Conservation (phyloP, 179 eudicot genomes). For the Pouteria campechiana region DNA sequence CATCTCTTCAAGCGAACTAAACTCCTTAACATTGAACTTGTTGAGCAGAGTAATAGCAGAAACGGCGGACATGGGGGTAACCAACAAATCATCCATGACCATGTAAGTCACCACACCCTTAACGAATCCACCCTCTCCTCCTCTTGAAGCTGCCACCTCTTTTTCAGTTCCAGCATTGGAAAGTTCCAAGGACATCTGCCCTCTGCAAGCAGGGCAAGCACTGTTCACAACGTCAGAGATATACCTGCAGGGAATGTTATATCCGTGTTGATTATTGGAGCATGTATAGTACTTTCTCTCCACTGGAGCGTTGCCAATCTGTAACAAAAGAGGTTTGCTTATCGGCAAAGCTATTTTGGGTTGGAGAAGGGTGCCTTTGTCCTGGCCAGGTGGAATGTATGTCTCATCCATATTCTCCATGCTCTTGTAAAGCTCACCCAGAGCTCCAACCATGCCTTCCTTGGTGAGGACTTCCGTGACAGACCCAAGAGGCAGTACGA, state of each 20-base stretch:
- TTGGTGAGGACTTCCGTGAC: background rate
- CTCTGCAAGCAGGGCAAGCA: too few relatives aligned
- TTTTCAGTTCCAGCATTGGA: background rate
- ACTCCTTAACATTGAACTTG: constrained; percentile 10
- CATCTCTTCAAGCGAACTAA: constrained; percentile 11
- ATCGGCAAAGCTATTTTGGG: background rate
- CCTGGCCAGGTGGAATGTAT: constrained; percentile 4
- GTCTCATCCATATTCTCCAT: constrained; percentile 5
- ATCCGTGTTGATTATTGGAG: background rate
- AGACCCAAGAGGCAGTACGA: constrained; percentile 1
- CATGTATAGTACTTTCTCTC: constrained; percentile 1
- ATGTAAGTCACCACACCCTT: constrained; percentile 17
- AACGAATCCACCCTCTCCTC: constrained; percentile 11
- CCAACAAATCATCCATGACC: constrained; percentile 23
- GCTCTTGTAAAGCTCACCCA: constrained; percentile 21
- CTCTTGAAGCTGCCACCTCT: background rate
- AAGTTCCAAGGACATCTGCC: background rate
- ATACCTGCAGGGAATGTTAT: too few relatives aligned
- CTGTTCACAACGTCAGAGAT: too few relatives aligned
- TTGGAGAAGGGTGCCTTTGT: constrained; percentile 11
- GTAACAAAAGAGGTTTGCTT: background rate
- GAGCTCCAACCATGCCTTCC: constrained; percentile 10
- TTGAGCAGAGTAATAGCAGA: constrained; percentile 10
- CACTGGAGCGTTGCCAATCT: background rate
- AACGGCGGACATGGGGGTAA: constrained; percentile 15